Conservation (phyloP, 2,329 filamentous ascomycete species). For the Tolypocladium ovalisporum region DNA sequence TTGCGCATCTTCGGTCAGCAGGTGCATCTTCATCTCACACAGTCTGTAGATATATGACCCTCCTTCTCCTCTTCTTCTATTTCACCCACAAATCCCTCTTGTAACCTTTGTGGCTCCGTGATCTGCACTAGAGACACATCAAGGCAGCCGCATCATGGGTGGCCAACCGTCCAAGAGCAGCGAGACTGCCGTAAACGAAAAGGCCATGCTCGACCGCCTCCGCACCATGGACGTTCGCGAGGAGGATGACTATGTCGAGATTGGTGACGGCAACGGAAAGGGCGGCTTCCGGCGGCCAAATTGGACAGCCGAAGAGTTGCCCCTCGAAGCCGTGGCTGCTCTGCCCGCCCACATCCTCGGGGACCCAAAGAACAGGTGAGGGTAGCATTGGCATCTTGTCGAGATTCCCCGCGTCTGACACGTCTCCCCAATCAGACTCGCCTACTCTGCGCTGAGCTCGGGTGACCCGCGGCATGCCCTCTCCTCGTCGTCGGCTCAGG, state of each 20-base stretch:
- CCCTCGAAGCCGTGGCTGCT: slow-evolving; percentile 35
- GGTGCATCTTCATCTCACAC: neutral
- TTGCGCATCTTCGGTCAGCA: neutral
- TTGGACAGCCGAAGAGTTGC: slow-evolving; percentile 33
- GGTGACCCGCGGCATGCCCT: slow-evolving; percentile 58
- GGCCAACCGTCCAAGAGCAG: slow-evolving; percentile 29
- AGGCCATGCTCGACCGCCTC: slow-evolving; percentile 32
- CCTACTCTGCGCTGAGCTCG: slow-evolving; percentile 59
- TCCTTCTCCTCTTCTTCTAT: too few relatives aligned
- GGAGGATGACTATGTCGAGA: slow-evolving; percentile 41
- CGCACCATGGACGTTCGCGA: slow-evolving; percentile 34
- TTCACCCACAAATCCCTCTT: neutral
- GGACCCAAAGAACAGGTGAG: slow-evolving; percentile 54
- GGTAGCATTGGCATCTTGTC: neutral
- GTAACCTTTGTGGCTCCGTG: neutral
- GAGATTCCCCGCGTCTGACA: neutral
- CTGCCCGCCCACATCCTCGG: slow-evolving; percentile 54
- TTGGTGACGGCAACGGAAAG: slow-evolving; percentile 24
- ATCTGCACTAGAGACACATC: neutral
- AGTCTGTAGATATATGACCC: neutral
- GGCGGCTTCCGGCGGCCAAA: slow-evolving; percentile 1
- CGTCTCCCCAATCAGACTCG: slow-evolving; percentile 42
- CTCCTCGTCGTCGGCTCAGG: slow-evolving; percentile 47
- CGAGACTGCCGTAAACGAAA: slow-evolving; percentile 23
- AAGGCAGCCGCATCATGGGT: slow-evolving; percentile 26